Percentiles rank a stretch among this genome's conserved stretches.
Conservation (phyloP, 2,329 filamentous ascomycete genomes). For the Xylaria sp. region DNA sequence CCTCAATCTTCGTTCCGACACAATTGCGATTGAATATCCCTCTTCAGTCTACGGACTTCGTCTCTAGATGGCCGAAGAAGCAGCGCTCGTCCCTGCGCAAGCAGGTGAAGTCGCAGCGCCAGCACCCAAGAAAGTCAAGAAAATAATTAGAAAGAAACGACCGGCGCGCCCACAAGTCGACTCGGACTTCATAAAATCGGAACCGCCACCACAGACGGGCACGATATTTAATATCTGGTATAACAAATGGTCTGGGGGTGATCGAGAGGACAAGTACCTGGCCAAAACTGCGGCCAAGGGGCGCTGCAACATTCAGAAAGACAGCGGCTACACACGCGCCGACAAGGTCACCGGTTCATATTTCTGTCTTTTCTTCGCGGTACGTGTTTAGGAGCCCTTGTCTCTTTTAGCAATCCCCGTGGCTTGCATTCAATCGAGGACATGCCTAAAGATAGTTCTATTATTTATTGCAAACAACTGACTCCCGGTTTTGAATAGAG, state of each 20-base stretch:
- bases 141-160: conserved; percentile 84
- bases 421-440: not conserved
- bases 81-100: conserved; percentile 36
- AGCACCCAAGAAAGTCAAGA: conserved; percentile 74
- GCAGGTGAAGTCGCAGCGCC: conserved; percentile 53
- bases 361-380: conserved; percentile 90
- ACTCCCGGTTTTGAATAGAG: conserved; percentile 43
- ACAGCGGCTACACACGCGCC: conserved; percentile 78
- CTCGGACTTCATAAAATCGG: conserved; percentile 77
- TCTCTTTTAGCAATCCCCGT: not conserved
- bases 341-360: conserved; percentile 80
- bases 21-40: not conserved
- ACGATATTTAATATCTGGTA: conserved; percentile 98
- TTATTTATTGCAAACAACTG: not conserved
- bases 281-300: conserved; percentile 81
- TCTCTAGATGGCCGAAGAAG: conserved; percentile 40
- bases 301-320: conserved; percentile 84
- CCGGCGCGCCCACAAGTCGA: conserved; percentile 93
- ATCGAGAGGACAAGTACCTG: conserved; percentile 89
- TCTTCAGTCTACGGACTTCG: conserved; percentile 1
- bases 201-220: conserved; percentile 89
- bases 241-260: conserved; percentile 97
- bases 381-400: not conserved
- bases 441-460: not conserved
- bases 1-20: not conserved